Evolutionary conservation across 108 stramenopile species (phyloP), one percentile per base, ranked within the genome.

Genomic region (Pseudonitzschia multiseries): DNA sequence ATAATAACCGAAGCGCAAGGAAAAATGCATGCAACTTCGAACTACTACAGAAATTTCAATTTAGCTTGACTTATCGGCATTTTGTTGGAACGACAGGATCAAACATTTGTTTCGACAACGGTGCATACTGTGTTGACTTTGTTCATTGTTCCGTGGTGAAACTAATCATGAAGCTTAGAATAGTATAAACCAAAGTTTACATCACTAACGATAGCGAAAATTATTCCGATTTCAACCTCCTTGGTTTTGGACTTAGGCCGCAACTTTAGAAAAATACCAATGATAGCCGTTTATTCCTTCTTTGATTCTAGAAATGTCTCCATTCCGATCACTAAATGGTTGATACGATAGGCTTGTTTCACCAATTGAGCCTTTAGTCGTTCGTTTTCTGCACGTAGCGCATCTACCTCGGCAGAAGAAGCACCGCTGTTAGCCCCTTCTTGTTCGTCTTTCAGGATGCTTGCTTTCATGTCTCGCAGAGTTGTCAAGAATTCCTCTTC

Each of bases 311-410:
- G 22, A 10, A 81, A 32, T 29, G 71, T 66, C 70, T 82, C 81
- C 70, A 81, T 71, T 15, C 68, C 57, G 12, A 56, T 20, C 14
- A 83, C 65, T 57, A 88, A 62, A 71, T 86, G 84, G 14, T 76
- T 52, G 68, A 88, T 78, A 27, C 87, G 84, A 66, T 88, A 88
- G 57, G 74, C 84, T 61, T 82, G 76, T 64, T 88, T 88, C 20
- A 75, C 57, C 33, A 73, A 63, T 48, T 71, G 61, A 4, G 72
- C 69, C 54, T 83, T 82, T 1, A 89, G 67, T 50, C 56, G 22
- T 65, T 61, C 79, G 76, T 89, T 89, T 72, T 89, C 88, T 48
- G 78, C 57, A 40, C 78, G 70, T 3, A 89, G 42, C 18, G 57
- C 46, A 14, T 71, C 73, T 31, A 82, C 0, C 65, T 82, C 84